Percentiles rank a stretch among this genome's conserved stretches.
These are phyloP conservation scores for Vigna trinervia DNA, from an alignment of 306 rosid genomes.

Conservation along the genomic window DNA sequence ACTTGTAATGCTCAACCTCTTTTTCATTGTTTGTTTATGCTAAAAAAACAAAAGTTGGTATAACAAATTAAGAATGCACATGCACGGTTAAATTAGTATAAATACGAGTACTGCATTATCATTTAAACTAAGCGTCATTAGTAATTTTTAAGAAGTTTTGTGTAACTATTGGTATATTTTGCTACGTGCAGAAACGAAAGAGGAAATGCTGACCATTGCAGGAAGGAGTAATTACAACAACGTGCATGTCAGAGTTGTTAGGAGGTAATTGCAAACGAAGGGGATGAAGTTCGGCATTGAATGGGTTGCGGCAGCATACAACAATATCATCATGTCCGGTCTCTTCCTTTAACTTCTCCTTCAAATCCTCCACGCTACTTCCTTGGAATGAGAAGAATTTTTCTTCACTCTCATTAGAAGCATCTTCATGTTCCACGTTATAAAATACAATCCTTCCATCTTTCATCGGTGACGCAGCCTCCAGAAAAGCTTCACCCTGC, in stretches of 20 bases:
- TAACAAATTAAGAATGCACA: background rate
- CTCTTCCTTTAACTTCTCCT: conserved; percentile 58
- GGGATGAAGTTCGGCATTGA: conserved; percentile 70
- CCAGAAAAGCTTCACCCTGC: conserved; percentile 13
- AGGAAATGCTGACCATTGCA: conserved; percentile 41
- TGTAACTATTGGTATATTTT: background rate
- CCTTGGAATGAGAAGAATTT: conserved; percentile 67
- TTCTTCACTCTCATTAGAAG: conserved; percentile 39
- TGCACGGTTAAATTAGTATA: no score
- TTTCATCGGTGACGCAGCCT: conserved; percentile 39
- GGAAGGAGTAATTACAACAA: conserved; percentile 61
- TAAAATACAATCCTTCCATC: conserved; percentile 73
- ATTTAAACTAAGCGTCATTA: no score
- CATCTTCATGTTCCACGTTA: conserved; percentile 56
- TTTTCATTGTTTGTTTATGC: conserved; percentile 9
- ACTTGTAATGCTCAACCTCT: background rate
- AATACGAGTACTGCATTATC: no score
- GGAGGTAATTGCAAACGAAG: conserved; percentile 89
- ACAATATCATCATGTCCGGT: conserved; percentile 51
- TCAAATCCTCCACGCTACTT: conserved; percentile 59
- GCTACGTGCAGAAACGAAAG: background rate
- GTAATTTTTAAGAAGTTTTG: no score
- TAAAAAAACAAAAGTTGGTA: background rate
- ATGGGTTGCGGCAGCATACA: conserved; percentile 73
- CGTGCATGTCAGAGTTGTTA: conserved; percentile 69